A percentile compares a stretch with the other conserved stretches of the same genome.
phyloP scores from a whole-genome alignment of 148 eudicot genomes.

The Fagopyrum homotropicum region DNA sequence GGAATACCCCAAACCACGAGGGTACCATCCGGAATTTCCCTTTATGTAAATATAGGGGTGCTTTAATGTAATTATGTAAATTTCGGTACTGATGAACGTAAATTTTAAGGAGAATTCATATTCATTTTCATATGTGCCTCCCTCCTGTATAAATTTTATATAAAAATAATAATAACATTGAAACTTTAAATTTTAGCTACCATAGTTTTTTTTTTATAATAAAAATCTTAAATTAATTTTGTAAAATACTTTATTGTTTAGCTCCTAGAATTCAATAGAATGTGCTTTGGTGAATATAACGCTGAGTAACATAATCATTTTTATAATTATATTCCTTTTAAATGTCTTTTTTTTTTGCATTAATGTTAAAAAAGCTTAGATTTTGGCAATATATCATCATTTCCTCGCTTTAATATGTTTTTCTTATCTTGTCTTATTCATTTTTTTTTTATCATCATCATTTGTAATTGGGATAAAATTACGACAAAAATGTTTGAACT shows the following conservation, averaged over 20 bases:
- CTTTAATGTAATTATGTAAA: no score
- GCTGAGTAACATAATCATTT: neutral
- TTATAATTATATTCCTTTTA: neutral
- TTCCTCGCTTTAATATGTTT: neutral
- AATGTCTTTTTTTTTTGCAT: neutral
- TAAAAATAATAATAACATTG: no score
- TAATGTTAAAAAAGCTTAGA: neutral
- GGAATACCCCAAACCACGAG: no score
- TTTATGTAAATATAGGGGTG: no score
- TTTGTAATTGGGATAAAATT: no score
- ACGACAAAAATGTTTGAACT: no score
- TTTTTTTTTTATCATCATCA: neutral
- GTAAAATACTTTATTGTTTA: neutral
- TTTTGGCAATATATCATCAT: neutral
- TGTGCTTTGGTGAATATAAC: neutral
- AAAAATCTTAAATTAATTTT: no score
- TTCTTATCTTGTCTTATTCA: neutral
- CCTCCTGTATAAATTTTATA: neutral
- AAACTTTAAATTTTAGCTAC: neutral
- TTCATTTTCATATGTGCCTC: no score
- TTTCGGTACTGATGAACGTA: no score
- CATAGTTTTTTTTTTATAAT: neutral
- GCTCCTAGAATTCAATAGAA: neutral
- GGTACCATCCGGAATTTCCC: no score
- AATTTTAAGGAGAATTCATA: no score